phyloP scores from a whole-genome alignment of 1,284 basidiomycete genomes.

The Agaricales sp. region DNA sequence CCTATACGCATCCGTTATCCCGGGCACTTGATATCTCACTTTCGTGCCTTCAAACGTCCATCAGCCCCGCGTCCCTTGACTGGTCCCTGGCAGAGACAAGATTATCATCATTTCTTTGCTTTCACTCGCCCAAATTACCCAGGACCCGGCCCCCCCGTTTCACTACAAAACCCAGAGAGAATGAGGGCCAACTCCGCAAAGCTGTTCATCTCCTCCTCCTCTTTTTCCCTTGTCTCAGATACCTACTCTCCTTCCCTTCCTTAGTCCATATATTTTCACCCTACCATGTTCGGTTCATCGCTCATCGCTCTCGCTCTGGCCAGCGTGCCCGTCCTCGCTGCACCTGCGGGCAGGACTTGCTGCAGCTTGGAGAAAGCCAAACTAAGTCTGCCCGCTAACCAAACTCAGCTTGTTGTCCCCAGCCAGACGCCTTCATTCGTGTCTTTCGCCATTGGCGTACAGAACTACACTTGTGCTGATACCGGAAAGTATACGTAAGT shows the following conservation, averaged over 20 bases:
- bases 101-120: too few species aligned
- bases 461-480: conserved; percentile 30
- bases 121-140: too few species aligned
- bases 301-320: conserved; percentile 1
- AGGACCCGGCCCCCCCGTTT: neutral
- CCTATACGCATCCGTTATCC: too few species aligned
- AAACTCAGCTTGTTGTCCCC: neutral
- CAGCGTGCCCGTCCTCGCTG: neutral
- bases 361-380: neutral
- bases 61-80: neutral
- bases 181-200: neutral
- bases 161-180: neutral
- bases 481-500: conserved; percentile 25
- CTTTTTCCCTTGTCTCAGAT: neutral
- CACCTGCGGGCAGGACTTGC: neutral
- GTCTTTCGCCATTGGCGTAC: conserved; percentile 25
- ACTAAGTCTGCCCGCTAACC: neutral
- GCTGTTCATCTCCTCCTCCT: neutral
- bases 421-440: conserved; percentile 14
- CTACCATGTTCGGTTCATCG: neutral
- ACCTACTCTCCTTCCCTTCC: neutral
- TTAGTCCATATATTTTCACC: neutral
- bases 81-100: neutral
- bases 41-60: neutral
- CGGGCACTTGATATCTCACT: too few species aligned